These are phyloP conservation scores for Xerocomellus dryophilus DNA, from an alignment of 768 basidiomycete genomes.

Conservation along the genomic window DNA sequence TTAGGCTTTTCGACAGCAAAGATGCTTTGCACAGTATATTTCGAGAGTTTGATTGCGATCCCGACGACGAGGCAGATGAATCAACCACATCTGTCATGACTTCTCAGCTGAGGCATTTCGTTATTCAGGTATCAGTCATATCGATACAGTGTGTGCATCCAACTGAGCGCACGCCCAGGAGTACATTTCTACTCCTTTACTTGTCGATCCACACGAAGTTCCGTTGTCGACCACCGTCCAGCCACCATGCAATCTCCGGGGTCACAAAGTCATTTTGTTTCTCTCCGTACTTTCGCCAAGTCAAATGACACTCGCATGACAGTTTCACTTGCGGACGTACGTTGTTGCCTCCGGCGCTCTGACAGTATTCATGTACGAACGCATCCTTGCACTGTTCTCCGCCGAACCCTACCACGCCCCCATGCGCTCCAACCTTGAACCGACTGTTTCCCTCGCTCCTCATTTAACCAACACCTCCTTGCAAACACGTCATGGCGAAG, in stretches of 20 bases:
- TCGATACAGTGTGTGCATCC: slow-evolving; percentile 1
- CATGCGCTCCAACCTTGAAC: slow-evolving; percentile 23
- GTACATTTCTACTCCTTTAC: slow-evolving; percentile 74
- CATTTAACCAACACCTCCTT: slow-evolving; percentile 94
- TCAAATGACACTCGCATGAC: slow-evolving; percentile 15
- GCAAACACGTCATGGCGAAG: slow-evolving; percentile 65
- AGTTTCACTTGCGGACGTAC: slow-evolving; percentile 96
- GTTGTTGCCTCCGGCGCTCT: slow-evolving; percentile 75
- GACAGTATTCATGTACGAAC: slow-evolving; percentile 75
- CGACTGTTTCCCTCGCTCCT: slow-evolving; percentile 43
- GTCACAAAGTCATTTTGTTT: slow-evolving; percentile 54
- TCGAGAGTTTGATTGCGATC: slow-evolving; percentile 67
- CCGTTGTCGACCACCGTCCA: slow-evolving; percentile 19
- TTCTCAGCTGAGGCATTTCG: slow-evolving; percentile 92
- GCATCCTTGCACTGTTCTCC: slow-evolving; percentile 87
- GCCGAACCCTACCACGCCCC: slow-evolving; percentile 63
- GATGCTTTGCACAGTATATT: slow-evolving; percentile 72
- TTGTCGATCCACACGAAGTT: slow-evolving; percentile 65
- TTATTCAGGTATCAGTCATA: slow-evolving; percentile 70
- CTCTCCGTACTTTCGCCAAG: neutral
- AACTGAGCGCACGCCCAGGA: slow-evolving; percentile 50
- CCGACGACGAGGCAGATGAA: slow-evolving; percentile 46
- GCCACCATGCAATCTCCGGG: slow-evolving; percentile 32
- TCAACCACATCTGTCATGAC: slow-evolving; percentile 60
- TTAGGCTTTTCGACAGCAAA: slow-evolving; percentile 82